Conservation (phyloP, 1,284 basidiomycete species). For the Bondarzewia mesenterica region DNA sequence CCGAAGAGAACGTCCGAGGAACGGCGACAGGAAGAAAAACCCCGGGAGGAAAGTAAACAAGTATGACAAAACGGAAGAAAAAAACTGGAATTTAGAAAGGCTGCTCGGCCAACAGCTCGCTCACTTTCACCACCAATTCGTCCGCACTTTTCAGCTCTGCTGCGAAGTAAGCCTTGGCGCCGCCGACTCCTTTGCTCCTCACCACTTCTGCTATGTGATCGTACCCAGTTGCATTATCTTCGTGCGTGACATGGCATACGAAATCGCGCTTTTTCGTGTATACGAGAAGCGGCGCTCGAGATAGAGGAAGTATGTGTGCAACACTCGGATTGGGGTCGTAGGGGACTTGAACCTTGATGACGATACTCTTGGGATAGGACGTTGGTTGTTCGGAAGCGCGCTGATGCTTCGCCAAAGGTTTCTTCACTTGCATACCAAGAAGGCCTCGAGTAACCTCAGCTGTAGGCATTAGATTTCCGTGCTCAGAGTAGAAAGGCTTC, state of each 20-base stretch:
- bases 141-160: conserved; percentile 39
- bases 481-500: conserved; percentile 32
- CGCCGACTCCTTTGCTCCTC: conserved; percentile 31
- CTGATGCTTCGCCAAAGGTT: conserved; percentile 15
- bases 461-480: conserved; percentile 18
- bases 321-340: conserved; percentile 1
- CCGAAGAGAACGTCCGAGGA: too few species aligned
- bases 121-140: conserved; percentile 39
- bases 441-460: conserved; percentile 25
- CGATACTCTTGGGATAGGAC: conserved; percentile 28
- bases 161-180: conserved; percentile 47
- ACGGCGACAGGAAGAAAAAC: too few species aligned
- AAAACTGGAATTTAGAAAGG: conserved; percentile 14
- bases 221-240: conserved; percentile 29
- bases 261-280: conserved; percentile 48
- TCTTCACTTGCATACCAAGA: conserved; percentile 23
- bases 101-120: conserved; percentile 39
- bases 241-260: conserved; percentile 29
- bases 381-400: conserved; percentile 21
- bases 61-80: not conserved
- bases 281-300: conserved; percentile 19
- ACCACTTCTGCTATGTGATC: conserved; percentile 30
- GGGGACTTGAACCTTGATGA: conserved; percentile 49
- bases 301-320: not conserved
- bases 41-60: too few species aligned